Evolutionary conservation across 306 rosid genomes (phyloP).

Genomic region (Cucurbita ficifolia): DNA sequence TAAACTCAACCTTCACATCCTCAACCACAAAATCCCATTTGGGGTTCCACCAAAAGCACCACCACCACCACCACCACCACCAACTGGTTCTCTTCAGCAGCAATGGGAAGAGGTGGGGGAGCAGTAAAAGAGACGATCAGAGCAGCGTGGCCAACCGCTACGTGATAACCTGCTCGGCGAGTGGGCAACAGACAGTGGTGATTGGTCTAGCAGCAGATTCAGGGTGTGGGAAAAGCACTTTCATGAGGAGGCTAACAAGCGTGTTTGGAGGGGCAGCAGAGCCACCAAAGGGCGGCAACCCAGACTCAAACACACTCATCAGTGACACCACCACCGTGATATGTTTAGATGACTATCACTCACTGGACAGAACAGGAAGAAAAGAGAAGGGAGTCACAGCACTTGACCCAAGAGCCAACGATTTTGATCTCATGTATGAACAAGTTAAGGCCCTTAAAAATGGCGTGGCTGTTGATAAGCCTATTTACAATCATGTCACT

Average conservation of each 20-base stretch:
- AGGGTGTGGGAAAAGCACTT: constrained; percentile 93
- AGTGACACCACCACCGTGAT: constrained; percentile 96
- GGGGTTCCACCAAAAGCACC: constrained; percentile 52
- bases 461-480: constrained; percentile 63
- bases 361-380: constrained; percentile 85
- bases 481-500: constrained; percentile 85
- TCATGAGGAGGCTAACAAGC: constrained; percentile 93
- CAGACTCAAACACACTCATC: constrained; percentile 90
- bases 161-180: constrained; percentile 51
- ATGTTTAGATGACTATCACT: constrained; percentile 92
- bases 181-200: constrained; percentile 62
- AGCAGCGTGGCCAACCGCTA: constrained; percentile 8
- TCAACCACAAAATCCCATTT: constrained; percentile 42
- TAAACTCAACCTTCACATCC: constrained; percentile 47
- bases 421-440: constrained; percentile 92
- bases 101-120: constrained; percentile 15
- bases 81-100: constrained; percentile 45
- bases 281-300: constrained; percentile 92
- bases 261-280: constrained; percentile 95
- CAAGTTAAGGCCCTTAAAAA: constrained; percentile 82
- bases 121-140: constrained; percentile 11
- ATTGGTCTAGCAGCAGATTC: constrained; percentile 97
- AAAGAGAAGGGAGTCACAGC: constrained; percentile 93
- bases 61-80: constrained; percentile 22
- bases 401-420: constrained; percentile 84